Conservation (phyloP, 768 basidiomycete species). For the Tricholoma matsutake region DNA sequence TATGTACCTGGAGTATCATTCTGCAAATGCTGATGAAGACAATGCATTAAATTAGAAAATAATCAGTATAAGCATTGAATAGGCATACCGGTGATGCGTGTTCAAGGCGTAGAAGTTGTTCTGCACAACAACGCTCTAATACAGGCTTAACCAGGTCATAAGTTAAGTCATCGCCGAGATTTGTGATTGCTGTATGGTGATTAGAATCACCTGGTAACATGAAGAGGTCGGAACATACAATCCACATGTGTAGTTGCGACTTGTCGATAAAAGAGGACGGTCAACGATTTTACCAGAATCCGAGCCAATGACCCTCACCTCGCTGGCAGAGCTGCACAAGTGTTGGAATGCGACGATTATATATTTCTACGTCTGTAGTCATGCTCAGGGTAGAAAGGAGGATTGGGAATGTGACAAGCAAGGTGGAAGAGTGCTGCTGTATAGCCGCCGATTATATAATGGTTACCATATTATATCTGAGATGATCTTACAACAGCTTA, state of each 20-base stretch:
- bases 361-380: slow-evolving; percentile 32
- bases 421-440: neutral
- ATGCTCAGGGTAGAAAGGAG: slow-evolving; percentile 17
- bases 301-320: slow-evolving; percentile 40
- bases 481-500: no score
- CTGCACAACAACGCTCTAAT: slow-evolving; percentile 67
- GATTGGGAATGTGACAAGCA: neutral
- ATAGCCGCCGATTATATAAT: neutral
- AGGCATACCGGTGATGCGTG: slow-evolving; percentile 61
- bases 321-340: slow-evolving; percentile 72
- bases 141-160: slow-evolving; percentile 71
- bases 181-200: slow-evolving; percentile 49
- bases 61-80: neutral
- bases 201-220: slow-evolving; percentile 4
- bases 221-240: slow-evolving; percentile 36
- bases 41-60: neutral
- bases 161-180: slow-evolving; percentile 60
- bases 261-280: slow-evolving; percentile 21
- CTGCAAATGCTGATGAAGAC: slow-evolving; percentile 44
- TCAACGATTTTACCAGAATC: slow-evolving; percentile 10
- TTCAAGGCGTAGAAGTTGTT: slow-evolving; percentile 69
- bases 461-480: no score
- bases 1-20: slow-evolving; percentile 52
- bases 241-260: slow-evolving; percentile 62
- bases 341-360: slow-evolving; percentile 48